Evolutionary conservation across 75 land plant genomes (phyloP), one percentile per base, ranked within the genome.

Genomic region (Picea glauca): DNA sequence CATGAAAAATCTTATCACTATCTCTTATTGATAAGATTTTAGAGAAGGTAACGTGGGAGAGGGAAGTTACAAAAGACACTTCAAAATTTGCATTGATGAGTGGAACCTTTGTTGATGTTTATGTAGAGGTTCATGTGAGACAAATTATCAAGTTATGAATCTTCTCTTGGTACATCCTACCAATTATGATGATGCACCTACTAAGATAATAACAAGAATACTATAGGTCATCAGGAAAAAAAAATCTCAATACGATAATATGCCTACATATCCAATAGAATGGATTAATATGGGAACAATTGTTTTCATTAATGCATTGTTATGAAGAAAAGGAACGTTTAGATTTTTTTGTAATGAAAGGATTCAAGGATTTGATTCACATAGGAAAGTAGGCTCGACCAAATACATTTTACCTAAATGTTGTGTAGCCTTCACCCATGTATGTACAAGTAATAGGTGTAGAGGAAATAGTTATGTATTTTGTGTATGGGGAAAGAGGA

Each of bases 201-300:
- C 93, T 31, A 98, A 98, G 80, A 98, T 98, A 1, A 98, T 98
- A 31, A 78, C 98, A 31, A 86, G 99, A 74, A 91, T 98, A 58
- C 87, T 98, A 4, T 91, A 93, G 59, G 86, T 78, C 54, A 90
- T 94, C 21, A 94, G 98, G 32, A 84, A 90, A 70, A 79, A 82
- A 38, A 93, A 91, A 31, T 90, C 98, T 0, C 78, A 96, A 33
- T 74, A 91, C 21, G 84, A 84, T 3, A 94, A 91, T 76, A 87
- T 98, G 35, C 99, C 99, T 9, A 98, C 98, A 5, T 84, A 90
- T 13, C 87, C 81, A 79, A 94, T 98, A 54, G 99, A 93, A 60
- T 98, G 99, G 99, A 90, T 98, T 58, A 88, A 98, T 73, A 98
- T 98, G 99, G 99, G 99, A 15, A 98, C 99, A 11, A 98, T 98